Evolutionary conservation across 2,329 filamentous ascomycete species (phyloP), one percentile per base, ranked within the genome.

Genomic region (Ceratocystis cacaofunesta): DNA sequence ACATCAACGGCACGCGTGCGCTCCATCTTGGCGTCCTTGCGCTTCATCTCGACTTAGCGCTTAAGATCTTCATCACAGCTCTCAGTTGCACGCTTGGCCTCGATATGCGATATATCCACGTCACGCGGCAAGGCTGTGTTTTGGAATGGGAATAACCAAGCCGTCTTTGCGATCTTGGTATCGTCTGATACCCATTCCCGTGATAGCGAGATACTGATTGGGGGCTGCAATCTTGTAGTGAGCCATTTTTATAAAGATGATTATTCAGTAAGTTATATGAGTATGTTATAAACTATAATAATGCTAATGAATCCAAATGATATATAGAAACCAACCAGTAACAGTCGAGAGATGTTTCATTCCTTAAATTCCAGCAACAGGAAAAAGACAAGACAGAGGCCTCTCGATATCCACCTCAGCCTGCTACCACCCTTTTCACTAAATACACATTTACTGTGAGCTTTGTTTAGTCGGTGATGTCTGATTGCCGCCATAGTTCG

Each of bases 141-240:
- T 75, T 92, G 88, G 69, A 89, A 84, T 65, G 88, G 88, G 75
- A 80, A 82, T 19, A 90, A 80, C 77, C 87, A 85, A 65, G 85
- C 80, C 69, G 89, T 87, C 76, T 95, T 95, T 72, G 83, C 85
- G 74, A 95, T 91, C 70, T 83, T 83, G 70, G 95, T 50, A 17
- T 67, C 84, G 71, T 82, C 85, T 79, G 70, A 95, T 81, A 69
- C 86, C 85, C 76, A 85, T 85, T 76, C 90, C 90, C 70, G 89
- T 94, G 70, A 94, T 83, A 79, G 90, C 89, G 75, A 95, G 87
- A 80, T 94, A 95, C 76, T 90, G 84, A 76, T 91, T 88, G 32
- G 89, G 86, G 65, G 84, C 83, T 22, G 88, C 86, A 69, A 90
- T 82, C 73, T 80, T 82, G 76, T 87, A 89, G 70, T 81, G 81